phyloP scores from a whole-genome alignment of 805 yeast species.

The Starmerella floricola region DNA sequence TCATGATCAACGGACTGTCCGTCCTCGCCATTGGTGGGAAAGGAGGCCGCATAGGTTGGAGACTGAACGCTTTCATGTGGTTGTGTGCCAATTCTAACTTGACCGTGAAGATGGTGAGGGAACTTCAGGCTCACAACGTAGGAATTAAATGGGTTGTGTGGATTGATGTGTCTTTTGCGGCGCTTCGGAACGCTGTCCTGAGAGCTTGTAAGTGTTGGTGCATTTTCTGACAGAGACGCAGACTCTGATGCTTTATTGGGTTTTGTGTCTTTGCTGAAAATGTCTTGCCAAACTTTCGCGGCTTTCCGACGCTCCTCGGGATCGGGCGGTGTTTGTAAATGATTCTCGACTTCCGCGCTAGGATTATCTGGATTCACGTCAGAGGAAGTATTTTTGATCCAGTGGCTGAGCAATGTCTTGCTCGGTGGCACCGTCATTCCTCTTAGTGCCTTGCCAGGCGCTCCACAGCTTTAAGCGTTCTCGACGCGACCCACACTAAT shows the following conservation, averaged over 20 bases:
- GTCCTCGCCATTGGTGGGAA: no score
- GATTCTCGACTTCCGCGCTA: neutral
- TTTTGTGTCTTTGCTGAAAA: no score
- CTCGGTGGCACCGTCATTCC: conserved; percentile 1
- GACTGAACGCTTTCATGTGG: no score
- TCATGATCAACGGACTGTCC: no score
- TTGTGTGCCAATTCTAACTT: neutral
- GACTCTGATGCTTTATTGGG: no score
- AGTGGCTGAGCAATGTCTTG: conserved; percentile 10
- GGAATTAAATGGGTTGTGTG: conserved; percentile 4
- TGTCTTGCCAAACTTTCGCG: conserved; percentile 4
- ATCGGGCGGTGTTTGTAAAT: no score
- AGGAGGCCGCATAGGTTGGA: no score
- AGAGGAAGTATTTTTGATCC: conserved; percentile 6
- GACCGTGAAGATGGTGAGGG: neutral
- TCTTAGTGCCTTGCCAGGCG: no score
- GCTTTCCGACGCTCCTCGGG: neutral
- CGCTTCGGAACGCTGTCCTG: no score
- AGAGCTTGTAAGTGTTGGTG: no score
- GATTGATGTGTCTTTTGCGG: conserved; percentile 1
- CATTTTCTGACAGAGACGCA: no score
- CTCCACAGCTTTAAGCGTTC: neutral
- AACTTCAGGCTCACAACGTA: conserved; percentile 6
- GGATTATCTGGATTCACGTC: neutral
- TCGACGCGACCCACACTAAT: neutral